Conservation (phyloP, 805 yeast genomes). For the Cephaloascus albidus region DNA sequence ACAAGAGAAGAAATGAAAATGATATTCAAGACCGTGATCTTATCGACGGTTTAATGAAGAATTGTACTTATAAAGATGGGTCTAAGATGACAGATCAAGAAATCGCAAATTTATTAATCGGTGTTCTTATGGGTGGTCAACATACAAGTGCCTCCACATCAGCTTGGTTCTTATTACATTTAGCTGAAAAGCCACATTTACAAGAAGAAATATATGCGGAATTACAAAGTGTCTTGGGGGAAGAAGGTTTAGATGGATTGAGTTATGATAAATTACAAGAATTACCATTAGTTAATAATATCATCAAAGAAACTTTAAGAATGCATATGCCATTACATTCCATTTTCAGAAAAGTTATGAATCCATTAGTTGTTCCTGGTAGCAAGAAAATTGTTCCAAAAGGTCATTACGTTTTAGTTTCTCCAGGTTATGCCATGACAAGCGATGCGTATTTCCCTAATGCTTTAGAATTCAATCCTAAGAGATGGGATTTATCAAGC, state of each 20-base stretch:
- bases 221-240: constrained; percentile 53
- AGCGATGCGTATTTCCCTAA: constrained; percentile 73
- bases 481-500: constrained; percentile 57
- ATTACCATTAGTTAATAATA: constrained; percentile 73
- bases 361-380: constrained; percentile 71
- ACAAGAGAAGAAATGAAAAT: constrained; percentile 61
- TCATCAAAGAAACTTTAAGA: constrained; percentile 89
- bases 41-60: constrained; percentile 77
- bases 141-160: constrained; percentile 96
- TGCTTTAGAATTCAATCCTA: constrained; percentile 66
- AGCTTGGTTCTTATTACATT: constrained; percentile 87
- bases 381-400: constrained; percentile 69
- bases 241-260: constrained; percentile 43
- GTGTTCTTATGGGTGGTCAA: constrained; percentile 98
- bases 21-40: constrained; percentile 82
- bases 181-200: constrained; percentile 78
- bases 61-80: constrained; percentile 88
- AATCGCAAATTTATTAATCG: constrained; percentile 88
- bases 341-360: constrained; percentile 82
- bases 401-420: constrained; percentile 83
- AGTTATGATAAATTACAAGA: constrained; percentile 77
- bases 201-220: constrained; percentile 78
- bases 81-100: constrained; percentile 89
- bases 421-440: constrained; percentile 87
- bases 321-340: constrained; percentile 96